A percentile compares a stretch with the other conserved stretches of the same genome.
These are phyloP conservation scores for Diaporthe aspalathi DNA, from an alignment of 2,329 filamentous ascomycete genomes.

Conservation along the genomic window DNA sequence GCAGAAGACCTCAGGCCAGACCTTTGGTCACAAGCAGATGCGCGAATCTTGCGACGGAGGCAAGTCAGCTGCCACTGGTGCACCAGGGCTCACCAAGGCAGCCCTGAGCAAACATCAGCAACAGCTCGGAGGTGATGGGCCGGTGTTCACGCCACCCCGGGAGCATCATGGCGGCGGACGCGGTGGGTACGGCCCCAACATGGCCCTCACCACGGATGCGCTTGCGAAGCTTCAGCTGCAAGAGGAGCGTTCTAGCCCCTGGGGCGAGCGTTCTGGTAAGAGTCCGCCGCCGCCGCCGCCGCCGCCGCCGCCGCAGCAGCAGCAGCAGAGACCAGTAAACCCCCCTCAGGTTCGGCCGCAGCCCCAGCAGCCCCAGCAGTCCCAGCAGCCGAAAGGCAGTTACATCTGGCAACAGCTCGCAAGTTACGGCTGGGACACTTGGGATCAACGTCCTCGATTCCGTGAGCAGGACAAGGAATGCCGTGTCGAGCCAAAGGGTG, in stretches of 20 bases:
- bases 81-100: constrained; percentile 11
- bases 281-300: background rate
- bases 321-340: background rate
- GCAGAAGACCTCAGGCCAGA: constrained; percentile 31
- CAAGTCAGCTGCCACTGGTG: background rate
- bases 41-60: background rate
- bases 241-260: background rate
- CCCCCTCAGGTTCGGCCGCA: background rate
- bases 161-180: background rate
- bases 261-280: background rate
- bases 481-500: background rate
- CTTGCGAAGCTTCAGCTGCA: constrained; percentile 12
- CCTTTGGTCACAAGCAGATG: constrained; percentile 31
- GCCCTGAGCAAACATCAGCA: constrained; percentile 3
- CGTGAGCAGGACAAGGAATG: background rate
- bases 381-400: background rate
- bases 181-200: background rate
- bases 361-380: too few species aligned
- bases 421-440: background rate
- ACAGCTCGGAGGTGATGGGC: background rate
- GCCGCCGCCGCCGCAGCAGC: background rate
- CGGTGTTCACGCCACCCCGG: background rate
- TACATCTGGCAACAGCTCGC: background rate
- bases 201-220: constrained; percentile 16
- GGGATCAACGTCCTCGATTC: background rate